Evolutionary conservation across 2,329 filamentous ascomycete species (phyloP).

Genomic region (Aspergillus melleus): DNA sequence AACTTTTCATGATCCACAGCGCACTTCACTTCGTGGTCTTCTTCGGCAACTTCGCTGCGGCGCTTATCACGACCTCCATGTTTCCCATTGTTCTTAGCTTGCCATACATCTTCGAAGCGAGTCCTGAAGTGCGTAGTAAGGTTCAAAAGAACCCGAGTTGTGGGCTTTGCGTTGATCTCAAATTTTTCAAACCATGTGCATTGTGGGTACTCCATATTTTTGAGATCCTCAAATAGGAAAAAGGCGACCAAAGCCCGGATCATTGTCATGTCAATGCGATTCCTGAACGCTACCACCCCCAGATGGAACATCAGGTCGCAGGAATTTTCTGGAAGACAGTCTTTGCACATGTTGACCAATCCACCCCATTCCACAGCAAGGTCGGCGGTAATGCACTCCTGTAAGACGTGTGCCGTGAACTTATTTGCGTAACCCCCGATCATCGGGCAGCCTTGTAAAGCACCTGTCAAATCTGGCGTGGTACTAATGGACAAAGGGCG

Average conservation of each 20-base stretch:
- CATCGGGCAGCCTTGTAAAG: constrained; percentile 34
- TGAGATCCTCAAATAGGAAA: constrained; percentile 42
- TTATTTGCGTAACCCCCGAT: constrained; percentile 42
- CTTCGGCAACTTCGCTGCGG: neutral
- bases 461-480: constrained; percentile 21
- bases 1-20: constrained; percentile 39
- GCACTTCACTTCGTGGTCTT: constrained; percentile 30
- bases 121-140: neutral
- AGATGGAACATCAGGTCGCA: constrained; percentile 49
- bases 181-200: constrained; percentile 8
- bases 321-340: constrained; percentile 12
- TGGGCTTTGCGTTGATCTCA: neutral
- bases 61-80: constrained; percentile 24
- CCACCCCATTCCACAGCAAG: constrained; percentile 46
- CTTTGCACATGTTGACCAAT: constrained; percentile 40
- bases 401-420: constrained; percentile 37
- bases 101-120: neutral
- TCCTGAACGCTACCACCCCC: constrained; percentile 45
- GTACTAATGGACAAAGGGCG: constrained; percentile 25
- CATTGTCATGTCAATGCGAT: constrained; percentile 39
- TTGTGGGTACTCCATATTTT: constrained; percentile 36
- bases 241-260: constrained; percentile 50
- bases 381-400: constrained; percentile 42
- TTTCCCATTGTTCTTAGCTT: constrained; percentile 17
- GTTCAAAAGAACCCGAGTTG: neutral